Evolutionary conservation across 257 asterid species (phyloP), one percentile per base, ranked within the genome.

Genomic region (Ocimum tenuiflorum): DNA sequence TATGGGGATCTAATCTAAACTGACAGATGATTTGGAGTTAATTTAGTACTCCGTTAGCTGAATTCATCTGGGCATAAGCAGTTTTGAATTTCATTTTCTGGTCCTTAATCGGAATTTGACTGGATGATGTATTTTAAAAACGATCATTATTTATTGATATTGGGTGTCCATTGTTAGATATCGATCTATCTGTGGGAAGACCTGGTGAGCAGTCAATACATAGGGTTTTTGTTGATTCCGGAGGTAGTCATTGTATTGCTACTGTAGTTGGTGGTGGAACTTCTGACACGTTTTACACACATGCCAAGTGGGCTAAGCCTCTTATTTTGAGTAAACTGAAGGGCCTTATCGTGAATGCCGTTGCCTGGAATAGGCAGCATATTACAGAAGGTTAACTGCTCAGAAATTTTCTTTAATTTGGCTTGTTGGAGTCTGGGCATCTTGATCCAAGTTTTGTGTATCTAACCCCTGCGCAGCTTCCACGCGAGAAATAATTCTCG

Each of bases 231-330:
- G 84, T 88, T 76, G 99, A 94, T 74, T 91, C 99, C 14, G 99
- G 99, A 55, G 99, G 97, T 38, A 80, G 97, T 74, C 99, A 94
- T 51, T 90, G 95, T 73, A 94, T 94, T 77, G 95, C 95, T 62
- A 79, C 88, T 41, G 92, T 94, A 49, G 85, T 86, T 76, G 99
- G 97, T 63, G 89, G 83, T 76, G 95, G 95, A 63, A 90, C 89
- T 46, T 81, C 97, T 8, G 97, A 94, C 73, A 94, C 99, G 15
- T 90, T 84, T 75, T 94, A 89, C 61, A 82, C 83, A 7, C 99
- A 94, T 72, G 94, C 94, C 48, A 94, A 85, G 81, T 94, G 99
- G 99, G 80, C 86, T 9, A 94, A 79, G 79, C 97, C 99, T 70
- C 99, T 95, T 13, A 58, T 89, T 18, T 72, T 90, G 75, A 70